Evolutionary conservation across 805 yeast species (phyloP), one percentile per base, ranked within the genome.

Genomic region (Candida wancherniae): DNA sequence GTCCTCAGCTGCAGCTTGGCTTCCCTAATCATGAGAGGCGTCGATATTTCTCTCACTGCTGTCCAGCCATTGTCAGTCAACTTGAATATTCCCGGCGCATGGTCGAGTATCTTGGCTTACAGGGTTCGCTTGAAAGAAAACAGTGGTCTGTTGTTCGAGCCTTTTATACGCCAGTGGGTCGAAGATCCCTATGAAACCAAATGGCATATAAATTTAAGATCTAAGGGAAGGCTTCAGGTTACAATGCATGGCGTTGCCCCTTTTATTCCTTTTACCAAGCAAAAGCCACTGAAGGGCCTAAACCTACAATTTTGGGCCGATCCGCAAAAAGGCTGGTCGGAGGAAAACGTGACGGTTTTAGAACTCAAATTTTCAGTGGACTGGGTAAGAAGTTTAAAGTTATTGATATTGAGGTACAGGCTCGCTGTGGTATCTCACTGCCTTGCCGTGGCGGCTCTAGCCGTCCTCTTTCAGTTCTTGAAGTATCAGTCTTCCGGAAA

Each of bases 391-490:
- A 80, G 90, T 22, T 55, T 88, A 37, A 80, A 78, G 34, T 66
- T 82, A 41, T 57, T 88, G 27, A 80, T 84, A 4, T 63, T 87
- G 44, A 67, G 94, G 34, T 90, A 83, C 55, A 69, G 98, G 47
- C 67, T 90, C 9, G 75, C 84, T 1, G 61, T 82, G 23, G 80
- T 84, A 4, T 69, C 87, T 1, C 69, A 83, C 32, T 87, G 94
- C 3, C 63, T 80, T 1, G 73, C 76, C 22, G 61, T 83, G 11
- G 67, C 79, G 1, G 55, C 75, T 1, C 34, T 75, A 11, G 70
- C 73, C 0, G 42, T 81, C 26, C 45, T 72, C 3, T 45, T 75
- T 13, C 97, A 88, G 51, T 61, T 81, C 30, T 45, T 47, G 50
- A 61, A 31, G 39, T 56, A 19, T 55, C 57, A 14, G 18, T 24